Evolutionary conservation across 1,139 yeast genomes (phyloP), one percentile per base, ranked within the genome.

Genomic region (Nakaseomyces bracarensis): DNA sequence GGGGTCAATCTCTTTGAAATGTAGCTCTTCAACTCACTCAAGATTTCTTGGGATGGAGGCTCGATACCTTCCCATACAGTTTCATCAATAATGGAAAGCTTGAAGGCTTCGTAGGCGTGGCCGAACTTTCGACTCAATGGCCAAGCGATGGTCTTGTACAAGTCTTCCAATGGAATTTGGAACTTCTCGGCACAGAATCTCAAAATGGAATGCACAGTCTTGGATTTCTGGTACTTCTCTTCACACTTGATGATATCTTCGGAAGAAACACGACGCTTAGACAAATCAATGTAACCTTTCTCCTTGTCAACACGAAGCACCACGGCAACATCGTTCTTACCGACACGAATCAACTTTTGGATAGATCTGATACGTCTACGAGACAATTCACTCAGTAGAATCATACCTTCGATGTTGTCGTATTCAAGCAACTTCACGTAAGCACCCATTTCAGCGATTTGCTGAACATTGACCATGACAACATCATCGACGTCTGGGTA

Each of bases 381-480:
- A 29, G 97, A 87, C 56, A 91, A 76, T 69, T 91, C 99, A 33
- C 96, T 84, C 58, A 91, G 76, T 55, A 91, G 74, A 48, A 91
- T 95, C 99, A 91, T 91, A 60, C 98, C 99, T 69, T 91, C 98
- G 60, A 91, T 89, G 65, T 89, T 93, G 69, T 91, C 97, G 64
- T 93, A 91, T 68, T 91, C 99, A 53, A 91, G 75, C 53, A 91
- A 75, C 66, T 87, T 89, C 52, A 91, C 99, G 63, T 87, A 87
- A 14, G 96, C 96, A 46, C 96, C 96, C 96, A 87, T 87, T 66
- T 87, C 96, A 54, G 96, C 96, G 57, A 87, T 87, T 65, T 87
- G 96, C 71, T 86, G 95, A 59, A 91, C 98, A 67, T 91, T 91
- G 62, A 91, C 98, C 91, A 91, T 89, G 51, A 91, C 97, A 54